Base-by-base conservation (phyloP, 495 filamentous ascomycete species). In the Apiosordaria backusii region DNA sequence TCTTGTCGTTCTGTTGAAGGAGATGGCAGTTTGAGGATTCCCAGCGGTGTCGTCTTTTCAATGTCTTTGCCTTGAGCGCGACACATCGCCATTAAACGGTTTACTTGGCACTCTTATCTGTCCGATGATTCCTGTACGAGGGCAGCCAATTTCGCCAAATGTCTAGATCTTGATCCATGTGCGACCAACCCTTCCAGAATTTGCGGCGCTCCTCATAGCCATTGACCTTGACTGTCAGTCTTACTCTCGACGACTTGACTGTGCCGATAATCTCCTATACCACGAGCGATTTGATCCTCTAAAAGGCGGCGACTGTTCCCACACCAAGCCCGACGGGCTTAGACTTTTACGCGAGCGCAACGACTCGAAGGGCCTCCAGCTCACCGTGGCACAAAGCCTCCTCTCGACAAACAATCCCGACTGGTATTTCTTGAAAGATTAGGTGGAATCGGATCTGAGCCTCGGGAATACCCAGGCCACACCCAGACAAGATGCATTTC, bases 401-500 rank as follows among this genome's bases (percentile, higher is more conserved):
- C 24, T 16, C 10, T 7, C 25, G 27, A 27, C 29, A 65, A 24
- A 19, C 21, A 50, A 27, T 24, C 16, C 24, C 19, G 26, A 22
- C 21, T 26, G 26, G 27, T 22, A 60, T 19, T 23, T 26, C n/a
- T 16, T 26, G 24, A 60, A 22, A 45, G 35, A 50, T 23, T 21
- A 5, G 45, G 21, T 63, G 19, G 45, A n/a, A 35, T 60, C 57
- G 27, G 10, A 55, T 6, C 22, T 55, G 52, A 19, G 66, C 62
- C 66, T 66, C 57, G 61, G 64, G 64, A 63, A 29, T 9, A 9
- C 57, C 64, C 61, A 29, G 54, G 54, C 68, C 40, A 29, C 62
- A 29, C 29, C 53, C 54, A 15, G 4, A 57, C 69, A 78, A 69
- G 67, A 97, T 98, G 94, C 94, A 98, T 73, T 93, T 93, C 82